These are phyloP conservation scores for Blumeria hordei DNA, from an alignment of 2,329 filamentous ascomycete species.

Conservation along the genomic window DNA sequence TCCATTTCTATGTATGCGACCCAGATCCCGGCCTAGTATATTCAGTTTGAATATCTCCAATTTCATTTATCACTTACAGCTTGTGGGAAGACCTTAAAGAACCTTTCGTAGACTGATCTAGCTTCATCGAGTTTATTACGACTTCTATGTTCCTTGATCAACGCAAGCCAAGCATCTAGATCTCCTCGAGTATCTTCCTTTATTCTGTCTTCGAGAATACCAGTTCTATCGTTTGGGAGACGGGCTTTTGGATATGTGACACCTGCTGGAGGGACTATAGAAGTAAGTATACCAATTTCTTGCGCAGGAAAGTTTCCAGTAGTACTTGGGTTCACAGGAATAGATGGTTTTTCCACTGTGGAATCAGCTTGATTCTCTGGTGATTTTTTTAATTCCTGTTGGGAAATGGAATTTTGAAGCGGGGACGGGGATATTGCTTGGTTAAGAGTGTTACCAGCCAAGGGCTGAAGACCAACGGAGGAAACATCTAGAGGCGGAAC, in stretches of 20 bases:
- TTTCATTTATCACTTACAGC: conserved; percentile 39
- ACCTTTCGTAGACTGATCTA: conserved; percentile 59
- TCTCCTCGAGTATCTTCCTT: conserved; percentile 83
- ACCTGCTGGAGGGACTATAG: conserved; percentile 9
- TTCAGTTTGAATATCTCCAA: conserved; percentile 15
- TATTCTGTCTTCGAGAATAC: conserved; percentile 59
- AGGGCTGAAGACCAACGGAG: conserved; percentile 8
- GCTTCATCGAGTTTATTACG: conserved; percentile 65
- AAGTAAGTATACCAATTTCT: conserved; percentile 8
- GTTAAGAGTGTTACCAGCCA: conserved; percentile 10
- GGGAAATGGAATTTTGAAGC: conserved; percentile 12
- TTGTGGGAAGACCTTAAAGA: conserved; percentile 70
- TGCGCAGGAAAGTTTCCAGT: conserved; percentile 3
- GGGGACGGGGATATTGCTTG: conserved; percentile 12
- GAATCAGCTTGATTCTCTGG: conserved; percentile 13
- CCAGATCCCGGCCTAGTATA: conserved; percentile 64
- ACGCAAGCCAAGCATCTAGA: conserved; percentile 67
- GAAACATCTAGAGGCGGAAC: conserved; percentile 5
- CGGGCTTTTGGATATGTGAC: conserved; percentile 14
- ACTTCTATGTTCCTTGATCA: conserved; percentile 66
- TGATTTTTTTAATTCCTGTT: conserved; percentile 9
- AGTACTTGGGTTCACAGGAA: conserved; percentile 11
- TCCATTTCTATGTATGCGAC: conserved; percentile 76
- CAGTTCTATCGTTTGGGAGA: conserved; percentile 15
- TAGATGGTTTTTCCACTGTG: conserved; percentile 6